Evolutionary conservation across 1,284 basidiomycete species (phyloP).

Genomic region (Cryptococcus floricola): DNA sequence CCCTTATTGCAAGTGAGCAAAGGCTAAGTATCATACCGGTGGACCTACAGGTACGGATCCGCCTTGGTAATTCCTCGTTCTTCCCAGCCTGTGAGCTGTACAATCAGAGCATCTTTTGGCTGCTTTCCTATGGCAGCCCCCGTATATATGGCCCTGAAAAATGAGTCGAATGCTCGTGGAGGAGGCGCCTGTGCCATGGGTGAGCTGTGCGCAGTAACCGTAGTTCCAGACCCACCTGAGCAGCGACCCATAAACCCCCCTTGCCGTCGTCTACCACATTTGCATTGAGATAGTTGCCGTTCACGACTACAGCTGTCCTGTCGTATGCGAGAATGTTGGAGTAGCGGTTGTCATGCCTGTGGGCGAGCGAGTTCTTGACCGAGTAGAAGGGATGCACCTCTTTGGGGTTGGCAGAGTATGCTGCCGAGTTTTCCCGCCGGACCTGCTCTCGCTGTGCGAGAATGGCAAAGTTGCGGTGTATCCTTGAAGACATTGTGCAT

Average conservation of each 20-base stretch:
- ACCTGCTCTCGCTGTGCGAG: slow-evolving; percentile 10
- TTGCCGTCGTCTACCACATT: slow-evolving; percentile 34
- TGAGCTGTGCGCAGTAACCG: background rate
- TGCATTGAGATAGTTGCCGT: slow-evolving; percentile 39
- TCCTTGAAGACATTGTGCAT: background rate
- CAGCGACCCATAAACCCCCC: slow-evolving; percentile 39
- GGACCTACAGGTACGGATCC: slow-evolving; percentile 37
- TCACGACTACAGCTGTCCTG: slow-evolving; percentile 29
- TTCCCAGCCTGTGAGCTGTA: slow-evolving; percentile 43
- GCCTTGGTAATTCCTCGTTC: slow-evolving; percentile 40
- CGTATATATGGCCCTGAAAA: slow-evolving; percentile 33
- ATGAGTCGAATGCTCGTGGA: slow-evolving; percentile 29
- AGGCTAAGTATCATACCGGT: background rate
- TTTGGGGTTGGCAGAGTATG: background rate
- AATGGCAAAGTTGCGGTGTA: background rate
- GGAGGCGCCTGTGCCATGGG: slow-evolving; percentile 31
- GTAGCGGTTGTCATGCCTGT: slow-evolving; percentile 35
- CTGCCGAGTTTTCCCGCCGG: background rate
- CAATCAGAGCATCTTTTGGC: slow-evolving; percentile 26
- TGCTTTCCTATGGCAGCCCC: slow-evolving; percentile 23
- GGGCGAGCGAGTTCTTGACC: slow-evolving; percentile 20
- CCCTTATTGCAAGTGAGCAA: slow-evolving; percentile 3
- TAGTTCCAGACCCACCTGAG: slow-evolving; percentile 31
- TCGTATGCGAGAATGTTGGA: slow-evolving; percentile 43
- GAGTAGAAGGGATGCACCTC: slow-evolving; percentile 24